Conservation (phyloP, 352 stramenopile genomes). For the Pythium insidiosum region DNA sequence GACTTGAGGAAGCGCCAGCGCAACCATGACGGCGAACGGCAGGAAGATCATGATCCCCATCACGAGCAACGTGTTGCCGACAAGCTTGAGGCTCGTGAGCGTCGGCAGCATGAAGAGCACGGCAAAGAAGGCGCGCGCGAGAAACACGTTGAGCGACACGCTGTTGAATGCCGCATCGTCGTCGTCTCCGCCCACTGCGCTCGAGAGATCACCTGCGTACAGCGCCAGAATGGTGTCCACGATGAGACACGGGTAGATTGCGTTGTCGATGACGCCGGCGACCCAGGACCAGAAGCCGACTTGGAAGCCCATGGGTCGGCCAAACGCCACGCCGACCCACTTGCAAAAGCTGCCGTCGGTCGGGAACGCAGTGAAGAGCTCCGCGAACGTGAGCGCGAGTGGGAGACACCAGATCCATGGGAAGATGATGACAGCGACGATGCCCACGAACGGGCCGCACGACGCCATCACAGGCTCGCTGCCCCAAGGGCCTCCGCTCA, state of each 20-base stretch:
- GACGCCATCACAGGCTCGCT: conserved; percentile 85
- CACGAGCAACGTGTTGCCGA: conserved; percentile 51
- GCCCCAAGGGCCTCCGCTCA: conserved; percentile 91
- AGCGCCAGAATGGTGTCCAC: conserved; percentile 59
- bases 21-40: conserved; percentile 51
- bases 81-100: conserved; percentile 59
- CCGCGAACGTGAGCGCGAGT: conserved; percentile 57
- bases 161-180: conserved; percentile 4
- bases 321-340: conserved; percentile 76
- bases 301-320: conserved; percentile 79
- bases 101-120: conserved; percentile 68
- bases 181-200: conserved; percentile 8
- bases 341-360: conserved; percentile 76
- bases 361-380: conserved; percentile 76
- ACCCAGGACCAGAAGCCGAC: conserved; percentile 82
- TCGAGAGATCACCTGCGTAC: conserved; percentile 17
- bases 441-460: conserved; percentile 60
- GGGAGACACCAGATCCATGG: conserved; percentile 62
- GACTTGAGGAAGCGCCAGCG: conserved; percentile 44
- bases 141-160: conserved; percentile 29
- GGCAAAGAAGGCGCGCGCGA: conserved; percentile 38
- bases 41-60: conserved; percentile 64
- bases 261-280: conserved; percentile 74
- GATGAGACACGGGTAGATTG: conserved; percentile 79
- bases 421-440: conserved; percentile 38